Conservation (phyloP, 495 filamentous ascomycete genomes). For the Penicillium chermesinum region DNA sequence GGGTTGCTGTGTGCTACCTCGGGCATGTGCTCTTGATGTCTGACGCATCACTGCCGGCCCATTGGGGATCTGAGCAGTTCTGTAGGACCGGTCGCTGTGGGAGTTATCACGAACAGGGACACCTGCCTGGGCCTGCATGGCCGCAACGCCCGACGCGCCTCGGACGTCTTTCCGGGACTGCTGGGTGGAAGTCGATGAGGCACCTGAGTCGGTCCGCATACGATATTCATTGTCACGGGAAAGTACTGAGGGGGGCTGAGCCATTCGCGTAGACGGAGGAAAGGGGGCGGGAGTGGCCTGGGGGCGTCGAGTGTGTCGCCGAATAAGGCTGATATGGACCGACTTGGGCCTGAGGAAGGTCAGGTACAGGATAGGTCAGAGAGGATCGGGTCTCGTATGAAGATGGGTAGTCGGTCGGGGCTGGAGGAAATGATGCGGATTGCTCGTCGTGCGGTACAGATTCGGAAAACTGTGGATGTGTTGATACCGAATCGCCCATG, state of each 20-base stretch:
- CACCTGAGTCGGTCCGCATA: slow-evolving; percentile 59
- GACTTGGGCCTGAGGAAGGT: slow-evolving; percentile 18
- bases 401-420: slow-evolving; percentile 16
- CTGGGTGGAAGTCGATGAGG: slow-evolving; percentile 53
- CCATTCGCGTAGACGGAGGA: slow-evolving; percentile 52
- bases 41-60: slow-evolving; percentile 49
- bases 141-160: slow-evolving; percentile 45
- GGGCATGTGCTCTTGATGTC: slow-evolving; percentile 39
- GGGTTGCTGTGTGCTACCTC: slow-evolving; percentile 41
- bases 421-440: slow-evolving; percentile 18
- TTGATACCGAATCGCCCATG: slow-evolving; percentile 26
- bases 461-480: slow-evolving; percentile 17
- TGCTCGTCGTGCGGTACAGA: slow-evolving; percentile 13
- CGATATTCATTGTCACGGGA: slow-evolving; percentile 51
- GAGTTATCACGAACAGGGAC: slow-evolving; percentile 65
- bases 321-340: slow-evolving; percentile 34
- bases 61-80: slow-evolving; percentile 53
- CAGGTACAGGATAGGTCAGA: slow-evolving; percentile 19
- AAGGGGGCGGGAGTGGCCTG: slow-evolving; percentile 46
- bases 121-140: slow-evolving; percentile 59
- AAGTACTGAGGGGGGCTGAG: slow-evolving; percentile 28
- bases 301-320: slow-evolving; percentile 36
- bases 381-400: slow-evolving; percentile 28
- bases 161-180: slow-evolving; percentile 56
- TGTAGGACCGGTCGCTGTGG: slow-evolving; percentile 63